Base-by-base conservation (phyloP, 805 yeast genomes). In the Lachancea lanzarotensis region DNA sequence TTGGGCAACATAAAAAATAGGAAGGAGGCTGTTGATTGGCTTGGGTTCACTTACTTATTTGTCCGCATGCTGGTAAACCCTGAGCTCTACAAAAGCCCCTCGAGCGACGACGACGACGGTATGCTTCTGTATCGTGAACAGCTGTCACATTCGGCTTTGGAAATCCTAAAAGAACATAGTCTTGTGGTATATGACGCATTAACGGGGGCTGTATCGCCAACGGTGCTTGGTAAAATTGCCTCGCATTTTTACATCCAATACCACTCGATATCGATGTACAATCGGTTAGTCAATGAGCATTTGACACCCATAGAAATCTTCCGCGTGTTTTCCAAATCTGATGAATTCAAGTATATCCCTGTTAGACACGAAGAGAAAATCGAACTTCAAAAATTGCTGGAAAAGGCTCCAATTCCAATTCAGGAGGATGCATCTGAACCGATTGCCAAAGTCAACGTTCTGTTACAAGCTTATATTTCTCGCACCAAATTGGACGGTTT, bases 391-490 rank as follows among this genome's bases (percentile, higher is more conserved):
- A 82, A 81, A 53, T 66, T 93, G 12, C 60, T 80, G 46, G 88
- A 82, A 44, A 74, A 74, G 36, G 82, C 88, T 2, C 98, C 99
- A 0, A 78, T 91, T 31, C 98, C 98, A 0, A 74, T 93, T 22
- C 81, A 78, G 54, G 96, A 87, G 50, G 65, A 74, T 3, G 66
- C 81, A 0, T 79, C 74, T 37, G 91, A 87, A 47, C 81, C 90
- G 0, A 60, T 78, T 15, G 84, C 95, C 0, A 93, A 93, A 60
- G 76, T 86, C 17, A 88, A 82, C 52, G 78, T 88, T 7, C 63
- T 93, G 31, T 66, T 93, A 11, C 98, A 93, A 58, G 77, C 96
- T 0, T 88, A 85, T 55, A 85, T 93, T n/a, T 84, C 96, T 1
- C 66, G 81, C 31, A 67, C 90, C 19, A 68, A 71, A 9, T 68